These are phyloP conservation scores for Adiantum capillusveneris DNA, from an alignment of 75 land plant species.

Conservation along the genomic window DNA sequence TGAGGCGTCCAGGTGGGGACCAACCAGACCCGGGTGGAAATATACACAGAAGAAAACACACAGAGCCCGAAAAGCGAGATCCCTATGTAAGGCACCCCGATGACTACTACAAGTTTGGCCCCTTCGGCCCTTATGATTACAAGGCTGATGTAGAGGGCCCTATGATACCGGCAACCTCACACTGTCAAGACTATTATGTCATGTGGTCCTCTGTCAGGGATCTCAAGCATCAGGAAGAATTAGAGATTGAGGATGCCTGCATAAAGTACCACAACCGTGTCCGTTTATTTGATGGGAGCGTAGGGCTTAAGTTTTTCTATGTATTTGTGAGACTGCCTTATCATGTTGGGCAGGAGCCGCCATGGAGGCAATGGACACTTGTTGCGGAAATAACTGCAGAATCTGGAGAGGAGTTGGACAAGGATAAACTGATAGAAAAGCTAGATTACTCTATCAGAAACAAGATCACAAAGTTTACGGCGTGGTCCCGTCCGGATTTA, in stretches of 20 bases:
- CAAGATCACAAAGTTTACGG: conserved; percentile 63
- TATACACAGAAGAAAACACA: too few species aligned
- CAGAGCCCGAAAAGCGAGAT: conserved; percentile 21
- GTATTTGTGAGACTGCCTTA: conserved; percentile 68
- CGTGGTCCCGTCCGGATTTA: conserved; percentile 91
- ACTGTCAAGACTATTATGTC: conserved; percentile 52
- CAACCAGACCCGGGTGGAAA: too few species aligned
- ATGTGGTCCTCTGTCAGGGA: conserved; percentile 48
- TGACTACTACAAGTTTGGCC: conserved; percentile 92
- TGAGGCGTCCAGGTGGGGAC: too few species aligned
- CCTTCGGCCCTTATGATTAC: conserved; percentile 77
- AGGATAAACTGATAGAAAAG: conserved; percentile 50
- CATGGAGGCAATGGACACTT: conserved; percentile 93
- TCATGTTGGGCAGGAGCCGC: conserved; percentile 35
- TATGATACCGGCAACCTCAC: conserved; percentile 42
- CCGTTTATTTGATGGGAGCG: conserved; percentile 27
- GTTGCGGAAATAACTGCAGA: conserved; percentile 66
- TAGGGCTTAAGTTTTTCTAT: conserved; percentile 58
- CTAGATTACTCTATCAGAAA: conserved; percentile 37
- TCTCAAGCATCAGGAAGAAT: conserved; percentile 66
- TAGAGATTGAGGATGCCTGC: conserved; percentile 53
- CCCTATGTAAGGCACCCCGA: conserved; percentile 60
- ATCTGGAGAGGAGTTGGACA: conserved; percentile 54
- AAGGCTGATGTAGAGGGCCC: conserved; percentile 60
- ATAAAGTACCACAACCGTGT: conserved; percentile 34